These are phyloP conservation scores for Thozetella sp. DNA, from an alignment of 495 filamentous ascomycete genomes.

Conservation along the genomic window DNA sequence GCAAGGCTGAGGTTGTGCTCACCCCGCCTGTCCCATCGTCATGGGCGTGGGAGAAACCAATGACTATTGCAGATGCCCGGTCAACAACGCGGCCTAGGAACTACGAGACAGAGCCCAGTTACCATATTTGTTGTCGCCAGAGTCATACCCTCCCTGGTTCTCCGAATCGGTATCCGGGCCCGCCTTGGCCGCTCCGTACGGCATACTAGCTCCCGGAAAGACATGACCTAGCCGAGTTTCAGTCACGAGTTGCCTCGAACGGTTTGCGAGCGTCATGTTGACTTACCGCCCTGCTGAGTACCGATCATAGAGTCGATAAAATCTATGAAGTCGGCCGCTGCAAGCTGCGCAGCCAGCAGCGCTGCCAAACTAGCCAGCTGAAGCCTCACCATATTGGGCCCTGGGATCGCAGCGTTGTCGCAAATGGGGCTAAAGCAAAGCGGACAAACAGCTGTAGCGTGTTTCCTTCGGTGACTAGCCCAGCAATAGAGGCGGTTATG, in stretches of 20 bases:
- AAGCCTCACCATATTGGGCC: too few species aligned
- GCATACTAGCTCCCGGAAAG: conserved; percentile 60
- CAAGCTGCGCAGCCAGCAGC: too few species aligned
- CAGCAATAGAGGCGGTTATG: too few species aligned
- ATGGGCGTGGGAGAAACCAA: conserved; percentile 63
- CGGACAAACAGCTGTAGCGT: too few species aligned
- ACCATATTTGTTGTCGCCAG: not conserved
- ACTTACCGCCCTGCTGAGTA: conserved; percentile 56
- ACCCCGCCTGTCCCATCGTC: conserved; percentile 66
- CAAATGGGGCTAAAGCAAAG: too few species aligned
- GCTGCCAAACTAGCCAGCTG: too few species aligned
- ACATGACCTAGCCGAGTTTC: conserved; percentile 41
- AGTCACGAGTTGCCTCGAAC: conserved; percentile 54
- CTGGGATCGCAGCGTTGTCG: too few species aligned
- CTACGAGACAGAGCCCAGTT: not conserved
- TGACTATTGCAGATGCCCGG: conserved; percentile 59
- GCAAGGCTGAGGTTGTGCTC: too few species aligned
- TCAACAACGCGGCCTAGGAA: conserved; percentile 22
- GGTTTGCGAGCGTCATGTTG: too few species aligned
- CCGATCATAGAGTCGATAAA: conserved; percentile 61
- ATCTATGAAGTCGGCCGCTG: conserved; percentile 19
- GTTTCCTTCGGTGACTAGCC: too few species aligned
- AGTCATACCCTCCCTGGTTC: conserved; percentile 61
- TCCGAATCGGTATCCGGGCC: conserved; percentile 62
- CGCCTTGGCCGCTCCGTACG: conserved; percentile 71